phyloP scores from a whole-genome alignment of 2,329 filamentous ascomycete genomes.

The Colletotrichum neosansevieriae region DNA sequence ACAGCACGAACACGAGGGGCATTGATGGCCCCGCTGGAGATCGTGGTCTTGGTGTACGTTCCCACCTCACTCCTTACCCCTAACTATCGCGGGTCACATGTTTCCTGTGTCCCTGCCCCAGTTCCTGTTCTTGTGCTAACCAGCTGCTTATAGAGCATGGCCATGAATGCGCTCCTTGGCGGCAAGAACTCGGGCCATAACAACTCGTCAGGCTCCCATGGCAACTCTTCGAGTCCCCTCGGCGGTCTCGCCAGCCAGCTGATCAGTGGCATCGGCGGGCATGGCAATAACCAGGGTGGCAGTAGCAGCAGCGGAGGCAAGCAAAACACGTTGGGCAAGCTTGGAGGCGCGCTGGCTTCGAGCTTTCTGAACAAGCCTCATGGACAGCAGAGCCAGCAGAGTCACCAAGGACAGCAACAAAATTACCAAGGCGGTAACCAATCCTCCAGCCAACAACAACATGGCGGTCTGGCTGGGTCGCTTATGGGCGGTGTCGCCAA shows the following conservation, averaged over 20 bases:
- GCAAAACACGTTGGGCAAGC: slow-evolving; percentile 61
- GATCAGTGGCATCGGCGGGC: slow-evolving; percentile 52
- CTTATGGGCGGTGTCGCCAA: slow-evolving; percentile 67
- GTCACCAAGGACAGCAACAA: slow-evolving; percentile 50
- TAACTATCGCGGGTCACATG: not conserved
- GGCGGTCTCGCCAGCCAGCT: slow-evolving; percentile 62
- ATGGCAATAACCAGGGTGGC: slow-evolving; percentile 45
- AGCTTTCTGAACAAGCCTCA: slow-evolving; percentile 58
- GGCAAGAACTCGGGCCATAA: slow-evolving; percentile 58
- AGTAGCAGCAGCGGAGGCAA: slow-evolving; percentile 48
- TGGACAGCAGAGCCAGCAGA: slow-evolving; percentile 51
- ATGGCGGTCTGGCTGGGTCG: slow-evolving; percentile 63
- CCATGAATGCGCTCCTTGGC: slow-evolving; percentile 68
- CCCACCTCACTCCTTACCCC: not conserved
- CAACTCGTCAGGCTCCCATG: slow-evolving; percentile 44
- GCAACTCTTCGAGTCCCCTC: slow-evolving; percentile 55
- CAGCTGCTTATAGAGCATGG: slow-evolving; percentile 61
- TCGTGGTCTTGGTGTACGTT: slow-evolving; percentile 74
- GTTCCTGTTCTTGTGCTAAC: slow-evolving; percentile 9
- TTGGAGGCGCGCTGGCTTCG: slow-evolving; percentile 68
- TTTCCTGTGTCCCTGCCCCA: not conserved
- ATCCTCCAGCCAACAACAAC: slow-evolving; percentile 49
- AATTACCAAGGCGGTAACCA: slow-evolving; percentile 62
- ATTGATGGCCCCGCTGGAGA: slow-evolving; percentile 67
- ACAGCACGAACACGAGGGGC: slow-evolving; percentile 62